Evolutionary conservation across 371 early-diverging fungal genomes (phyloP).

Genomic region (Synchytrium microbalum): DNA sequence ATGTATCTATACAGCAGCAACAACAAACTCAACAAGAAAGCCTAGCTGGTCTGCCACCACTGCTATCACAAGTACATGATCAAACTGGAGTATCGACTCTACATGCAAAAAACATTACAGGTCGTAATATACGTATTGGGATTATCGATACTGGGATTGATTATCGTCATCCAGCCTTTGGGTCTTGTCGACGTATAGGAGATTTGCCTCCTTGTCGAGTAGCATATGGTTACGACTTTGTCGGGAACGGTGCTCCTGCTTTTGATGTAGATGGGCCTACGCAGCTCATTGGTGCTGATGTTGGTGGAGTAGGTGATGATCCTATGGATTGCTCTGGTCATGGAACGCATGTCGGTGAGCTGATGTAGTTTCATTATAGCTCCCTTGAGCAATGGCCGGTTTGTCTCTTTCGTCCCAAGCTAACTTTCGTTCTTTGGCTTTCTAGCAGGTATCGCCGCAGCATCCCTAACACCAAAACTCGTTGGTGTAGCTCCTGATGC

Average conservation of each 20-base stretch:
- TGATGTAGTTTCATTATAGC: too few relatives aligned
- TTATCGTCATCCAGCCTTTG: conserved; percentile 7
- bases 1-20: neutral
- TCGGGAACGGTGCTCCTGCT: conserved; percentile 3
- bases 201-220: neutral
- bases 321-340: conserved; percentile 7
- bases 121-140: neutral
- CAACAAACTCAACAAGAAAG: neutral
- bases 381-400: too few relatives aligned
- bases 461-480: neutral
- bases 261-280: neutral
- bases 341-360: conserved; percentile 5
- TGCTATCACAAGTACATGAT: neutral
- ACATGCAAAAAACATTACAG: conserved; percentile 1
- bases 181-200: conserved; percentile 1
- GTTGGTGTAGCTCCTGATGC: conserved; percentile 3
- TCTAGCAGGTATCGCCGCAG: conserved; percentile 1
- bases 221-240: conserved; percentile 1
- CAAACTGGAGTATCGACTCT: neutral
- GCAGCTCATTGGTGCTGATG: neutral
- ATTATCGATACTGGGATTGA: conserved; percentile 7
- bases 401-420: too few relatives aligned
- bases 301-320: neutral
- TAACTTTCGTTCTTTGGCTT: neutral
- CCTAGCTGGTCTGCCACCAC: neutral